Conservation (phyloP, 768 basidiomycete species). For the Mycena epipterygia region DNA sequence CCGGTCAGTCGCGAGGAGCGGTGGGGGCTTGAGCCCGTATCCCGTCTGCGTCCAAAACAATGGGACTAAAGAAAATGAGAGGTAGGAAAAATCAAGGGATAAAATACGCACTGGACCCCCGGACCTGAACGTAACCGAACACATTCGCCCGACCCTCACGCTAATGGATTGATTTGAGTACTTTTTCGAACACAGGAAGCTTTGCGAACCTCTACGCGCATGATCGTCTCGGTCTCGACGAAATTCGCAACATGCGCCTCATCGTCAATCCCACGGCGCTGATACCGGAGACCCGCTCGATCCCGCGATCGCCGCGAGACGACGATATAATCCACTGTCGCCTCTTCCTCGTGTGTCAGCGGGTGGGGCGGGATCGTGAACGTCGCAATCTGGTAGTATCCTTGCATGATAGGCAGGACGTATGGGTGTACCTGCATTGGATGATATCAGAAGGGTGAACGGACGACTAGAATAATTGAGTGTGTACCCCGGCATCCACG, state of each 20-base stretch:
- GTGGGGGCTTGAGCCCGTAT: conserved; percentile 90
- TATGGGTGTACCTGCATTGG: conserved; percentile 79
- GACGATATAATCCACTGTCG: conserved; percentile 80
- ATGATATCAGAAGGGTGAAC: neutral
- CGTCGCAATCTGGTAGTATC: conserved; percentile 84
- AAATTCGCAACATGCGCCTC: conserved; percentile 96
- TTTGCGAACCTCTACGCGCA: conserved; percentile 77
- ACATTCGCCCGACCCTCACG: conserved; percentile 81
- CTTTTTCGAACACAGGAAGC: neutral
- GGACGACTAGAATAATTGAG: neutral
- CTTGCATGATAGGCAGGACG: conserved; percentile 93
- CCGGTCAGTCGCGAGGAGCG: conserved; percentile 78
- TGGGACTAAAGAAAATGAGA: conserved; percentile 70
- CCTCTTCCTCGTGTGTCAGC: conserved; percentile 57
- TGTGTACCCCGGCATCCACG: conserved; percentile 85
- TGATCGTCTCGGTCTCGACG: conserved; percentile 93
- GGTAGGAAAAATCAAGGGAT: neutral
- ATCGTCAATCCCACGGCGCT: conserved; percentile 94
- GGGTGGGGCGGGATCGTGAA: conserved; percentile 73
- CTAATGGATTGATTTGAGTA: conserved; percentile 53
- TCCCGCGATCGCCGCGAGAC: conserved; percentile 90
- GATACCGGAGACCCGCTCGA: conserved; percentile 94
- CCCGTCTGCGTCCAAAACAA: conserved; percentile 94
- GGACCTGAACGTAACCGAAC: conserved; percentile 91
- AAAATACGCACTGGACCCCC: conserved; percentile 84